Evolutionary conservation across 1,284 basidiomycete genomes (phyloP), one percentile per base, ranked within the genome.

Genomic region (Puccinia horiana): DNA sequence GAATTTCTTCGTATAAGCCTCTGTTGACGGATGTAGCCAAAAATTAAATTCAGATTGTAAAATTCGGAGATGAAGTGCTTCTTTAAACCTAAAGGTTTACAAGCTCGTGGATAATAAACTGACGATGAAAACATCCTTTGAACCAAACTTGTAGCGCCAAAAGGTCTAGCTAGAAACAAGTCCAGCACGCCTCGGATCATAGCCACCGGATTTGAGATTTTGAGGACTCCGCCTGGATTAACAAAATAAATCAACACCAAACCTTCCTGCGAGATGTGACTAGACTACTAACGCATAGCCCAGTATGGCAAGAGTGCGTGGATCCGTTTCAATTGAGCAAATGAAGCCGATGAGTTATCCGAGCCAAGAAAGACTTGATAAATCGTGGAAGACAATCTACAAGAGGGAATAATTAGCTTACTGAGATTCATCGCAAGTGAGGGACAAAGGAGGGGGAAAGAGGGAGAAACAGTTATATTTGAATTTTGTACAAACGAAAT

Each of bases 221-320:
- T 93, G 83, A 99, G 88, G 26, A 95, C 93, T 8, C 94, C 91
- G 87, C 95, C 96, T 83, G 99, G 91, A 89, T 98, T 92, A 86
- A 98, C 20, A n/a, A 35, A 52, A 49, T 44, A 54, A 63, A 49
- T n/a, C n/a, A n/a, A n/a, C n/a, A n/a, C n/a, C n/a, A n/a, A n/a
- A n/a, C n/a, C n/a, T n/a, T n/a, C n/a, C n/a, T n/a, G n/a, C n/a
- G 20, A 58, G 20, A 14, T 20, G 42, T 32, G 37, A 69, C 40
- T 16, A 40, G 61, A 23, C 12, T 40, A 81, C 78, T 61, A 14
- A 81, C 78, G 78, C 78, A 81, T 81, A 29, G 78, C 78, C 78
- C 78, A 95, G 88, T 99, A 99, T 2, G 96, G 96, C 94, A 99
- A 98, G 82, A 98, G 89, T 0, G 94, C 94, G 86, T 99, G 97